These are phyloP conservation scores for Phytophthora uliginosa DNA, from an alignment of 352 stramenopile genomes.

Conservation along the genomic window DNA sequence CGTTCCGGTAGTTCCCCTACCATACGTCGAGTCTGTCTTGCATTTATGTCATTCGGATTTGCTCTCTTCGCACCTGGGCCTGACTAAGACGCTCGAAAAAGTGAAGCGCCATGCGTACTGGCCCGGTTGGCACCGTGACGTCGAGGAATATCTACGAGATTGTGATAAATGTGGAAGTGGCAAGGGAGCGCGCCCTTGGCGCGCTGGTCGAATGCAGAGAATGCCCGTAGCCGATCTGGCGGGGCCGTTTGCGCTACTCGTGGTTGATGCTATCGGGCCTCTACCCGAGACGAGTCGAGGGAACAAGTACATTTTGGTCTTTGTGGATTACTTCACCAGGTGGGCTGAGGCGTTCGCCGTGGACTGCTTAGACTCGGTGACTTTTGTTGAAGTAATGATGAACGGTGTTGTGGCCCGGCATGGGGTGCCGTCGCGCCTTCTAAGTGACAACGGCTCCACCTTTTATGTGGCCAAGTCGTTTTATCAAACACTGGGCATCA, in stretches of 20 bases:
- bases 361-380: no score
- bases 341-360: no score
- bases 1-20: background rate
- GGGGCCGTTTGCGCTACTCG: background rate
- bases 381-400: background rate
- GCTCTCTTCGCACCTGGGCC: slow-evolving; percentile 1
- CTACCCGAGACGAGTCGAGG: background rate
- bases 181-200: background rate
- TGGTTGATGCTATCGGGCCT: background rate
- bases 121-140: no score
- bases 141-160: no score
- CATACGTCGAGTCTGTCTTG: slow-evolving; percentile 12
- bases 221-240: background rate
- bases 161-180: background rate
- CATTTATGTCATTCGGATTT: slow-evolving; percentile 11
- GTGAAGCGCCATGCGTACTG: background rate
- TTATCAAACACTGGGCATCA: no score
- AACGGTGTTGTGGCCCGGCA: background rate
- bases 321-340: no score
- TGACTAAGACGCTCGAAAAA: slow-evolving; percentile 5
- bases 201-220: slow-evolving; percentile 2
- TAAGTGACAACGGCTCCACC: slow-evolving; percentile 12
- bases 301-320: background rate
- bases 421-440: background rate
- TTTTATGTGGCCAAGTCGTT: background rate